phyloP scores from a whole-genome alignment of 2,329 filamentous ascomycete genomes.

The Pseudofabraea citricarpa region DNA sequence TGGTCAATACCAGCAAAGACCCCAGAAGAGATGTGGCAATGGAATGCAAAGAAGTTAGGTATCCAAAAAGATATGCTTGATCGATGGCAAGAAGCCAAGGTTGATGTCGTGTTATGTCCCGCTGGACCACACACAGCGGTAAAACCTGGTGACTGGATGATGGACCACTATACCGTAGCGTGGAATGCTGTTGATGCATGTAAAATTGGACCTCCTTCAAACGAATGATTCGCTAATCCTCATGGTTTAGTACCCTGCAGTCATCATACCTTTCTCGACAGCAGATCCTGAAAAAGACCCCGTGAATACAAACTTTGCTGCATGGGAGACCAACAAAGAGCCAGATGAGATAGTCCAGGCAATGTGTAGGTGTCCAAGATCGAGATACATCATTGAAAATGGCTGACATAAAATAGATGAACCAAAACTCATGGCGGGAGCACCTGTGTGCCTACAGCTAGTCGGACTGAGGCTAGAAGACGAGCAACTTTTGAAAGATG shows the following conservation, averaged over 20 bases:
- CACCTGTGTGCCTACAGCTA: slow-evolving; percentile 29
- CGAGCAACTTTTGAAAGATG: slow-evolving; percentile 27
- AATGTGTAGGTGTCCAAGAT: slow-evolving; percentile 19
- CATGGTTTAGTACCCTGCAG: slow-evolving; percentile 29
- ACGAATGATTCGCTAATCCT: too few relatives aligned
- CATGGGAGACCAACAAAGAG: slow-evolving; percentile 13
- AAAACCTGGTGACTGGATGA: slow-evolving; percentile 28
- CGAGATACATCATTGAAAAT: neutral
- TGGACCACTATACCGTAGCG: slow-evolving; percentile 30
- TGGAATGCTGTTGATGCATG: slow-evolving; percentile 32
- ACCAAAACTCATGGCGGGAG: slow-evolving; percentile 28
- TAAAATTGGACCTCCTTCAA: too few relatives aligned
- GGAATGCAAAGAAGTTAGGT: slow-evolving; percentile 27
- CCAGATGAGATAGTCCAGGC: slow-evolving; percentile 24
- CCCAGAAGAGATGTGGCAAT: slow-evolving; percentile 29
- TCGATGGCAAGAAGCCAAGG: slow-evolving; percentile 27
- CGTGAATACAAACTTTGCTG: slow-evolving; percentile 20
- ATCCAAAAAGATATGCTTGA: slow-evolving; percentile 32
- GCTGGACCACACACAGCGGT: slow-evolving; percentile 29
- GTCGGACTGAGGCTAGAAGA: slow-evolving; percentile 28
- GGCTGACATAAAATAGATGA: slow-evolving; percentile 23
- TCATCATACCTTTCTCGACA: slow-evolving; percentile 27
- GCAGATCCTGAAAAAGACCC: slow-evolving; percentile 26
- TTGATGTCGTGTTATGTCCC: slow-evolving; percentile 26
- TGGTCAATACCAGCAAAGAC: slow-evolving; percentile 28